Conservation (phyloP, 345 rosid genomes). For the Acer yangbiense region DNA sequence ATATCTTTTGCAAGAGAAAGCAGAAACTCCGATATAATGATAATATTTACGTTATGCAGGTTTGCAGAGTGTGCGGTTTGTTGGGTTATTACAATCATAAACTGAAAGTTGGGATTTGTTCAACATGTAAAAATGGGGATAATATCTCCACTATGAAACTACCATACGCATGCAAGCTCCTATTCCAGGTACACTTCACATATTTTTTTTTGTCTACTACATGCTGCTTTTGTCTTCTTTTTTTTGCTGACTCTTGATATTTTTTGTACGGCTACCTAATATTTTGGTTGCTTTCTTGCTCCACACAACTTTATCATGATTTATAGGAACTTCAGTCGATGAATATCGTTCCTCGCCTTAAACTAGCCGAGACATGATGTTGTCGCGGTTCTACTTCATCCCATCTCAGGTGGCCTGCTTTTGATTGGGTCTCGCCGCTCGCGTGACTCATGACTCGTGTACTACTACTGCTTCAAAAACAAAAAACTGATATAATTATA, state of each 20-base stretch:
- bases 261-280: too few species aligned
- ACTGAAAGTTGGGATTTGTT: slow-evolving; percentile 70
- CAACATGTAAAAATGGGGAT: slow-evolving; percentile 80
- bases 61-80: slow-evolving; percentile 83
- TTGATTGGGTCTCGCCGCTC: too few species aligned
- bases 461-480: too few species aligned
- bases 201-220: not conserved
- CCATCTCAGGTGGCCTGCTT: too few species aligned
- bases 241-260: not conserved
- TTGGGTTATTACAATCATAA: slow-evolving; percentile 86
- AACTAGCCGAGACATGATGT: slow-evolving; percentile 52
- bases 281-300: not conserved
- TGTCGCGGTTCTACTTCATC: not conserved
- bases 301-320: not conserved
- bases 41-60: slow-evolving; percentile 45
- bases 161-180: slow-evolving; percentile 95
- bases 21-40: not conserved
- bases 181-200: slow-evolving; percentile 62
- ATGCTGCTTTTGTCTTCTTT: too few species aligned
- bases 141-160: slow-evolving; percentile 78
- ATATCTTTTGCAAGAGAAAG: not conserved
- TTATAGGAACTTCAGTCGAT: slow-evolving; percentile 82
- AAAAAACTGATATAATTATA: too few species aligned
- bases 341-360: slow-evolving; percentile 79
- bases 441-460: too few species aligned